phyloP scores from a whole-genome alignment of 2,329 filamentous ascomycete genomes.

The Colletotrichum sublineola region DNA sequence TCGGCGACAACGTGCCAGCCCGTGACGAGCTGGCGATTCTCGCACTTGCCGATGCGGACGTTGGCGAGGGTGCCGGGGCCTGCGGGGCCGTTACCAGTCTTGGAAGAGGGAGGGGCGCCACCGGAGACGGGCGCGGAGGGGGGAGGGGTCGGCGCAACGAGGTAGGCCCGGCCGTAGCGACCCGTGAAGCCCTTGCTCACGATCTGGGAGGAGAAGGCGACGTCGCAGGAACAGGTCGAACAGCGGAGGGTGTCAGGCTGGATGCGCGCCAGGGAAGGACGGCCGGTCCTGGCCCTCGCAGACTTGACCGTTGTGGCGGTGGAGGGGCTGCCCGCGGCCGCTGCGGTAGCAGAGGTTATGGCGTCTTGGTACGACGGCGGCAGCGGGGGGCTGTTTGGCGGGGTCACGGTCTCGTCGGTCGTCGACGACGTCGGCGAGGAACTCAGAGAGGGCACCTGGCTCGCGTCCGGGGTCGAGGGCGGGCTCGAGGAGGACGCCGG shows the following conservation, averaged over 20 bases:
- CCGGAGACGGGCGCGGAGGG: slow-evolving; percentile 39
- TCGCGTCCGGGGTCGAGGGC: slow-evolving; percentile 44
- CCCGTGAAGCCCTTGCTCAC: slow-evolving; percentile 77
- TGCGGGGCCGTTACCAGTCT: slow-evolving; percentile 45
- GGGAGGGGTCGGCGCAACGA: slow-evolving; percentile 61
- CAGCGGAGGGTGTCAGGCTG: slow-evolving; percentile 71
- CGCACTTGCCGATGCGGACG: slow-evolving; percentile 66
- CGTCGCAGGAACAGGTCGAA: slow-evolving; percentile 68
- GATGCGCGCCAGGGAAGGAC: slow-evolving; percentile 53
- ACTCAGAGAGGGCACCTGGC: slow-evolving; percentile 51
- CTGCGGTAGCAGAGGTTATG: not conserved
- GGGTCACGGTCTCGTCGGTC: slow-evolving; percentile 47
- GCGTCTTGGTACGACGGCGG: slow-evolving; percentile 45
- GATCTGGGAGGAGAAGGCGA: slow-evolving; percentile 73
- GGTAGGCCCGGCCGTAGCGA: slow-evolving; percentile 73
- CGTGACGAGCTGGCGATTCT: slow-evolving; percentile 71
- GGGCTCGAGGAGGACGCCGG: slow-evolving; percentile 46
- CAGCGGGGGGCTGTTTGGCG: slow-evolving; percentile 43
- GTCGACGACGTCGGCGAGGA: slow-evolving; percentile 54
- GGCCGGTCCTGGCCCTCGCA: not conserved
- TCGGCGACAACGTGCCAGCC: slow-evolving; percentile 75
- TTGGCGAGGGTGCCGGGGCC: slow-evolving; percentile 61
- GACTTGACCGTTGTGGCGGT: not conserved
- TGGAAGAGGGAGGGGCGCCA: slow-evolving; percentile 68
- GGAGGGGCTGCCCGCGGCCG: not conserved